Percentiles rank a stretch among this genome's conserved stretches.
Evolutionary conservation across 768 basidiomycete genomes (phyloP).

Genomic region (Tremella fuciformis): DNA sequence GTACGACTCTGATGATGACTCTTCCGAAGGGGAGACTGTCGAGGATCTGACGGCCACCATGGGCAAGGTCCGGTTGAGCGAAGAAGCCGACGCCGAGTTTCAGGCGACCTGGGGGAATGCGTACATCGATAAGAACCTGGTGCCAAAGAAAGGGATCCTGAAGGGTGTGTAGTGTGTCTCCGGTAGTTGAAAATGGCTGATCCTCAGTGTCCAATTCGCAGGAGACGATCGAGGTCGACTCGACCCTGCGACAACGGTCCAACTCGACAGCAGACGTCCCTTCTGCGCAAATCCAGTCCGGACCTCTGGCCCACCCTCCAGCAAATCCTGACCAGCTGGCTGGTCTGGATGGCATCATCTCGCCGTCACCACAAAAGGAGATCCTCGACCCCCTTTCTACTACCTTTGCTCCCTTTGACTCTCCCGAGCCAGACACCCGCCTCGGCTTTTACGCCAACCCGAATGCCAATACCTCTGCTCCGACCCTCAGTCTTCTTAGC

Average conservation of each 20-base stretch:
- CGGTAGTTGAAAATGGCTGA: neutral
- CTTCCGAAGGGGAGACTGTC: slow-evolving; percentile 52
- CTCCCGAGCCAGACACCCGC: slow-evolving; percentile 4
- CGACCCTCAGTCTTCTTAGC: slow-evolving; percentile 64
- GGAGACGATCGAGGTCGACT: slow-evolving; percentile 1
- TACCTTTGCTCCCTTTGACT: slow-evolving; percentile 60
- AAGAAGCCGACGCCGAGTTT: slow-evolving; percentile 56
- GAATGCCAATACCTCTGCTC: slow-evolving; percentile 82
- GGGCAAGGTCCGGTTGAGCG: slow-evolving; percentile 24
- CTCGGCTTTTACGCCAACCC: slow-evolving; percentile 65
- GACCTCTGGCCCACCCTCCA: slow-evolving; percentile 55
- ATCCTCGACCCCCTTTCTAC: slow-evolving; percentile 53
- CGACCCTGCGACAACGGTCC: slow-evolving; percentile 56
- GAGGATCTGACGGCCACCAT: slow-evolving; percentile 52
- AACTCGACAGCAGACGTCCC: slow-evolving; percentile 69
- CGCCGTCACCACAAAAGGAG: slow-evolving; percentile 40
- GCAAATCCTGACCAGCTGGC: slow-evolving; percentile 41
- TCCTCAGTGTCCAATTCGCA: neutral
- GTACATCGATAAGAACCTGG: slow-evolving; percentile 61
- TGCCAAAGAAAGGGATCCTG: slow-evolving; percentile 77
- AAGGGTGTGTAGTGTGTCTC: slow-evolving; percentile 64
- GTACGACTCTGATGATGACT: slow-evolving; percentile 61
- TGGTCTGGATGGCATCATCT: slow-evolving; percentile 55
- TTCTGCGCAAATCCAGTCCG: slow-evolving; percentile 67
- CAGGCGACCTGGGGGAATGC: slow-evolving; percentile 69